These are phyloP conservation scores for Collybia sordida DNA, from an alignment of 768 basidiomycete species.

Conservation along the genomic window DNA sequence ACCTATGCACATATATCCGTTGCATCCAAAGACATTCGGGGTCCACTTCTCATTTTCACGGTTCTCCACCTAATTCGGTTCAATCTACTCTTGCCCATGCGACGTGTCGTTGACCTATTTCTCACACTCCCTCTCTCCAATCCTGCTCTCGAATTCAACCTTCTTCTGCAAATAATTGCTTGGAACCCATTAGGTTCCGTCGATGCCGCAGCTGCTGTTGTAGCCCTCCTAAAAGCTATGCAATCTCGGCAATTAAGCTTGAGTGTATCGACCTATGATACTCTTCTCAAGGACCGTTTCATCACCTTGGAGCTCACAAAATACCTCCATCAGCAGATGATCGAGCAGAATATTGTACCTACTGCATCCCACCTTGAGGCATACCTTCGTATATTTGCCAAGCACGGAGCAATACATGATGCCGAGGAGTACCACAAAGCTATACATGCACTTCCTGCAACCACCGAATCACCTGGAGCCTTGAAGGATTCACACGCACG, in stretches of 20 bases:
- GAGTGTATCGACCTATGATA: constrained; percentile 37
- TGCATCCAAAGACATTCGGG: constrained; percentile 30
- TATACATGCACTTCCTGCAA: constrained; percentile 24
- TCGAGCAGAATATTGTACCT: constrained; percentile 37
- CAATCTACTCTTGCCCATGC: constrained; percentile 46
- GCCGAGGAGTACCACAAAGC: constrained; percentile 38
- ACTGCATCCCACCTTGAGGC: constrained; percentile 44
- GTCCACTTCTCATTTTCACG: constrained; percentile 45
- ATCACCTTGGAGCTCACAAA: constrained; percentile 50
- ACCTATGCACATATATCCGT: constrained; percentile 36
- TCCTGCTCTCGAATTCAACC: constrained; percentile 43
- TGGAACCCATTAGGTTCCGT: constrained; percentile 36
- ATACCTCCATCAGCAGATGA: constrained; percentile 43
- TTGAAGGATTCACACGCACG: constrained; percentile 18
- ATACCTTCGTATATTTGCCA: constrained; percentile 46
- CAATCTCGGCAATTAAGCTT: constrained; percentile 41
- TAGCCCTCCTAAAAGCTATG: constrained; percentile 48
- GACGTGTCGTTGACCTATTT: constrained; percentile 41
- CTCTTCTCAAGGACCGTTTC: constrained; percentile 49
- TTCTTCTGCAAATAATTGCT: constrained; percentile 51
- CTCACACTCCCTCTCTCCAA: constrained; percentile 31
- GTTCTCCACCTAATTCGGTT: constrained; percentile 50
- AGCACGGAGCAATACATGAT: constrained; percentile 41
- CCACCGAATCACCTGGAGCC: neutral
- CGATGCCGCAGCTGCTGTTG: constrained; percentile 35